Conservation (phyloP, 2,329 filamentous ascomycete genomes). For the Cladophialophora chaetospira region DNA sequence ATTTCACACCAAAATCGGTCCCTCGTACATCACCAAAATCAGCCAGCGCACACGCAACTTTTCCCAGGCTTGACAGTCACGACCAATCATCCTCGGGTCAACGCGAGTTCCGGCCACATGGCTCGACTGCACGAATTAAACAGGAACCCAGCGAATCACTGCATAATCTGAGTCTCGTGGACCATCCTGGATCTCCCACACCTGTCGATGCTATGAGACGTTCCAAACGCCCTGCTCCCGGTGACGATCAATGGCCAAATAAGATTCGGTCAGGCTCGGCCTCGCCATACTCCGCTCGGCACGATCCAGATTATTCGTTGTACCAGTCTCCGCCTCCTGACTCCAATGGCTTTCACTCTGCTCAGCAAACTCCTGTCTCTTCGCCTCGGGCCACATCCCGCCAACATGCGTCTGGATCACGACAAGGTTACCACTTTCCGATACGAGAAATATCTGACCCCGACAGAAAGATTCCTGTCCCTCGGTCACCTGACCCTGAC, state of each 20-base stretch:
- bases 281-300: conserved; percentile 13
- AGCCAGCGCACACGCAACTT: too few relatives aligned
- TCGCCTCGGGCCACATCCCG: conserved; percentile 8
- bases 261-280: conserved; percentile 20
- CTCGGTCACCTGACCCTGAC: background rate
- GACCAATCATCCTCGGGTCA: too few relatives aligned
- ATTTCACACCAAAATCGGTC: too few relatives aligned
- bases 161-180: background rate
- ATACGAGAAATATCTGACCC: too few relatives aligned
- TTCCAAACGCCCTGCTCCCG: conserved; percentile 21
- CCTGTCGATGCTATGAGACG: conserved; percentile 1
- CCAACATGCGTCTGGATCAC: background rate
- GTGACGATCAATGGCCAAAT: conserved; percentile 13
- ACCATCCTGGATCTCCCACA: background rate
- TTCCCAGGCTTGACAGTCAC: too few relatives aligned
- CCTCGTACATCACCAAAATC: too few relatives aligned
- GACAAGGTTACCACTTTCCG: background rate
- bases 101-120: too few relatives aligned
- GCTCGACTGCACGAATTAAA: conserved; percentile 7
- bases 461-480: background rate
- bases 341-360: conserved; percentile 13
- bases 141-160: conserved; percentile 7
- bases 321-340: conserved; percentile 11
- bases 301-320: conserved; percentile 12
- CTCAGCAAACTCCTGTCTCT: conserved; percentile 18